These are phyloP conservation scores for Abrus precatorius DNA, from an alignment of 306 rosid species.

Conservation along the genomic window DNA sequence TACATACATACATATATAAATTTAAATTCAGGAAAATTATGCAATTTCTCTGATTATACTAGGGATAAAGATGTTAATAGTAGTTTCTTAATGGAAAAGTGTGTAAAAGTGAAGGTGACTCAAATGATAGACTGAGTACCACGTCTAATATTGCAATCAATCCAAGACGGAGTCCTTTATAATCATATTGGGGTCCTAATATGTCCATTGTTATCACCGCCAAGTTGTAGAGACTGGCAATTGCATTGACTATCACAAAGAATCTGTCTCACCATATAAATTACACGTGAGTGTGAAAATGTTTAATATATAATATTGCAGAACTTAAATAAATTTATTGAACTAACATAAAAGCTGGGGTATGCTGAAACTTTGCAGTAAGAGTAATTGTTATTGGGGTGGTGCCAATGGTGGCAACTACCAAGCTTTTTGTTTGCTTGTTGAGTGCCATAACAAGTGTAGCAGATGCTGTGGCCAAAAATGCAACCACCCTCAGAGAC, in stretches of 20 bases:
- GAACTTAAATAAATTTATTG: neutral
- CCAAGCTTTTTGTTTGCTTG: conserved; percentile 69
- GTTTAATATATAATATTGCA: neutral
- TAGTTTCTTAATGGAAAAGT: neutral
- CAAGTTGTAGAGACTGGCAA: conserved; percentile 74
- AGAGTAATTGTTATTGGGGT: conserved; percentile 56
- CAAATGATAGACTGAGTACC: conserved; percentile 53
- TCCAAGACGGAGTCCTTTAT: conserved; percentile 66
- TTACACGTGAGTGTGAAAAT: neutral
- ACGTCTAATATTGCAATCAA: conserved; percentile 73
- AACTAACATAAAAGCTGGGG: conserved; percentile 86
- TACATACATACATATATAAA: too few relatives aligned
- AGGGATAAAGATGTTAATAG: too few relatives aligned
- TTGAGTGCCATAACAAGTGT: conserved; percentile 80
- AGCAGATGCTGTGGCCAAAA: conserved; percentile 74
- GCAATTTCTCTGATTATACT: too few relatives aligned
- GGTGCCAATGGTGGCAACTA: conserved; percentile 84
- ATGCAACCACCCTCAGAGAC: conserved; percentile 61
- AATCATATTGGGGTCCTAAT: conserved; percentile 57
- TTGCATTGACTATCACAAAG: conserved; percentile 78
- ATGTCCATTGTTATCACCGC: conserved; percentile 60
- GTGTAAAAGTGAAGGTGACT: neutral
- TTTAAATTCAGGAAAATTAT: too few relatives aligned
- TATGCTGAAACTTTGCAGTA: conserved; percentile 75
- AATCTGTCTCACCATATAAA: conserved; percentile 57